phyloP scores from a whole-genome alignment of 2,329 filamentous ascomycete genomes.

The Alternaria triticina region DNA sequence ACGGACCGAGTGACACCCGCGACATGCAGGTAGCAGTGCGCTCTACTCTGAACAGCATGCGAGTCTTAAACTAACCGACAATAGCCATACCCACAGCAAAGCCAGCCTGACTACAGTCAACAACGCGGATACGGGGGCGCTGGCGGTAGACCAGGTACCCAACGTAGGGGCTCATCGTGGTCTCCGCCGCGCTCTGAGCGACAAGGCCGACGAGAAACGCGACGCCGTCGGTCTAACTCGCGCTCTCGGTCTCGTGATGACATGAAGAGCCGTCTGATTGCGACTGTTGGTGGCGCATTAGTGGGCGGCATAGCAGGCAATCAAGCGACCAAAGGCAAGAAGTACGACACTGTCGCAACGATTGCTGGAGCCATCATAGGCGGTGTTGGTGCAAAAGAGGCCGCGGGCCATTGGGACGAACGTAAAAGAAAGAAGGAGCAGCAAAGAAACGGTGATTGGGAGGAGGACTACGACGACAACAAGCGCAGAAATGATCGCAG shows the following conservation, averaged over 20 bases:
- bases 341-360: slow-evolving; percentile 38
- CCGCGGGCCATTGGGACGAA: slow-evolving; percentile 31
- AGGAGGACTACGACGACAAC: slow-evolving; percentile 14
- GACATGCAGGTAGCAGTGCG: slow-evolving; percentile 26
- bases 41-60: not conserved
- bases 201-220: slow-evolving; percentile 14
- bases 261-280: slow-evolving; percentile 29
- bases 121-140: not conserved
- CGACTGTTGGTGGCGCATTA: slow-evolving; percentile 41
- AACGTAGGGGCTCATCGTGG: slow-evolving; percentile 35
- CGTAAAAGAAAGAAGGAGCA: slow-evolving; percentile 10
- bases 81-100: slow-evolving; percentile 5
- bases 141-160: slow-evolving; percentile 22
- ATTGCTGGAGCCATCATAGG: slow-evolving; percentile 46
- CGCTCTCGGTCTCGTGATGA: slow-evolving; percentile 31
- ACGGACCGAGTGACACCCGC: slow-evolving; percentile 13
- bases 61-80: slow-evolving; percentile 1
- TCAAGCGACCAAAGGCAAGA: slow-evolving; percentile 30
- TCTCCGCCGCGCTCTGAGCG: slow-evolving; percentile 33
- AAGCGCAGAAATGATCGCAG: not conserved
- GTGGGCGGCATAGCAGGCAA: slow-evolving; percentile 43
- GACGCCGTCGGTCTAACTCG: slow-evolving; percentile 24
- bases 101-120: slow-evolving; percentile 7
- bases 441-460: slow-evolving; percentile 9
- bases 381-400: slow-evolving; percentile 40